These are phyloP conservation scores for Yarrowia yakushimensis DNA, from an alignment of 805 yeast genomes.

Conservation along the genomic window DNA sequence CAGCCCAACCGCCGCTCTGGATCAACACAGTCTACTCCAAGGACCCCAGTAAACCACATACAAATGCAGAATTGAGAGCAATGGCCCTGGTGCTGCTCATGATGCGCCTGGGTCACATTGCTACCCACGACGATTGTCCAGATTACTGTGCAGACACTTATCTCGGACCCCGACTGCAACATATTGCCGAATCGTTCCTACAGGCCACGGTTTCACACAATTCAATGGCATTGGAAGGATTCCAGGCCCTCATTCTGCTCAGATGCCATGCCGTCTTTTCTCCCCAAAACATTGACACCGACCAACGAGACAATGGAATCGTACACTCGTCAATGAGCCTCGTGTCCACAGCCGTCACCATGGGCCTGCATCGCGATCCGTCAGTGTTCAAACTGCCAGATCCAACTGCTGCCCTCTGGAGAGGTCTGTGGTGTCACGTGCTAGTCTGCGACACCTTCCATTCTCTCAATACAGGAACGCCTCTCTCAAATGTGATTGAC, in stretches of 20 bases:
- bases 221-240: constrained; percentile 12
- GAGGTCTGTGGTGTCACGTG: constrained; percentile 7
- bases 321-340: not conserved
- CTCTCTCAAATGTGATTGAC: constrained; percentile 5
- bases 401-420: not conserved
- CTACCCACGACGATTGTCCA: constrained; percentile 10
- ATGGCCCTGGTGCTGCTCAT: constrained; percentile 4
- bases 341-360: not conserved
- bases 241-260: constrained; percentile 2
- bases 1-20: not conserved
- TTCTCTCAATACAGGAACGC: constrained; percentile 1
- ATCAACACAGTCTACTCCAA: constrained; percentile 1
- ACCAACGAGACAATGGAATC: constrained; percentile 14
- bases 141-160: constrained; percentile 15
- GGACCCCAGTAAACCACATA: not conserved
- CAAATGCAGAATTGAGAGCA: not conserved
- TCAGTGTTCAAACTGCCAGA: constrained; percentile 6
- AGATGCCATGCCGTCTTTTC: constrained; percentile 10
- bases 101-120: constrained; percentile 10
- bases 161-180: not conserved
- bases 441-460: constrained; percentile 4
- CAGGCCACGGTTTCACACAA: constrained; percentile 4
- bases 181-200: constrained; percentile 1
- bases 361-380: constrained; percentile 15
- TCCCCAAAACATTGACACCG: constrained; percentile 9